phyloP scores from a whole-genome alignment of 2,329 filamentous ascomycete genomes.

The Delphinella strobiligena region DNA sequence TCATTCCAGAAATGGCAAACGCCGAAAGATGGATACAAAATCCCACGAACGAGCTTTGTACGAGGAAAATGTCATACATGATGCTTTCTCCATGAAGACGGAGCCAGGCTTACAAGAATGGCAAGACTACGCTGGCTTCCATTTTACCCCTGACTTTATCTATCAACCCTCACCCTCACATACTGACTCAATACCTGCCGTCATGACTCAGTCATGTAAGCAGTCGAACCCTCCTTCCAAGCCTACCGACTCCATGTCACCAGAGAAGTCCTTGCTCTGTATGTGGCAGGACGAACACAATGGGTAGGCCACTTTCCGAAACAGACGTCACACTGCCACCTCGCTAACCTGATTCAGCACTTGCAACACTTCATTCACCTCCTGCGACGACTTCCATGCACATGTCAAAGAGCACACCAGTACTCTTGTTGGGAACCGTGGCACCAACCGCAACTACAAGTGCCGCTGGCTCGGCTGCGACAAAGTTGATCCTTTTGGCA shows the following conservation, averaged over 20 bases:
- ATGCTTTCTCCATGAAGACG: not conserved
- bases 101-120: not conserved
- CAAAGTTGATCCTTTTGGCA: slow-evolving; percentile 42
- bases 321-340: not conserved
- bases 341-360: not conserved
- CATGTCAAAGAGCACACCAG: slow-evolving; percentile 36
- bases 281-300: slow-evolving; percentile 5
- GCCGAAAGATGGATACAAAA: not conserved
- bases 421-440: slow-evolving; percentile 38
- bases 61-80: not conserved
- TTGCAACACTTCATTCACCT: slow-evolving; percentile 24
- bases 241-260: slow-evolving; percentile 1
- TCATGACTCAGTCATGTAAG: not conserved
- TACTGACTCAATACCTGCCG: not conserved
- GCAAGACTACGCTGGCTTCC: not conserved
- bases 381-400: slow-evolving; percentile 40
- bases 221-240: not conserved
- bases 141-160: not conserved
- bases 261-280: slow-evolving; percentile 2
- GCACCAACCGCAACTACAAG: slow-evolving; percentile 32
- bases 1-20: not conserved
- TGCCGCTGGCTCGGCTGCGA: slow-evolving; percentile 47
- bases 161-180: not conserved
- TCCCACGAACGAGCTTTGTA: not conserved
- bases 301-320: not conserved